Evolutionary conservation across 208 protist species (phyloP).

Genomic region (Acanthamoeba sp.): DNA sequence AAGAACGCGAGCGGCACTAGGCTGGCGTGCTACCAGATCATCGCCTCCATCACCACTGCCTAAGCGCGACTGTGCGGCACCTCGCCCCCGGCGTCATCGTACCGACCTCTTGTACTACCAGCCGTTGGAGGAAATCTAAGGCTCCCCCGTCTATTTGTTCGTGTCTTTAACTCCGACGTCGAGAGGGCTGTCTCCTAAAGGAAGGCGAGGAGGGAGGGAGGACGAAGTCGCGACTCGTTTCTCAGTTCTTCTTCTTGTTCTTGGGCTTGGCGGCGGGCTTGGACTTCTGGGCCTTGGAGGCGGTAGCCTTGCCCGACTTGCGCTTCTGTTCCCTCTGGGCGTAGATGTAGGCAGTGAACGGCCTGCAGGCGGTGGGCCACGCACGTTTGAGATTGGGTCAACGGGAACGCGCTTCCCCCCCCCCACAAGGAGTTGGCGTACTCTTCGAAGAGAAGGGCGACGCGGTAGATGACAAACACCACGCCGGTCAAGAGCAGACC

Average conservation of each 20-base stretch:
- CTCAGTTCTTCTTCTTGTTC: slow-evolving; percentile 60
- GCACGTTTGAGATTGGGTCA: too few relatives aligned
- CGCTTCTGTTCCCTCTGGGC: slow-evolving; percentile 68
- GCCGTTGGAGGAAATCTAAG: too few relatives aligned
- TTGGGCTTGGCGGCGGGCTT: not conserved
- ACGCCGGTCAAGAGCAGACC: slow-evolving; percentile 90
- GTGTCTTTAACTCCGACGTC: too few relatives aligned
- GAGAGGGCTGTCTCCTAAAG: too few relatives aligned
- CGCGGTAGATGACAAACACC: slow-evolving; percentile 92
- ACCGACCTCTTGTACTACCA: not conserved
- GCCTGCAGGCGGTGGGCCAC: too few relatives aligned
- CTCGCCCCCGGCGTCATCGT: not conserved
- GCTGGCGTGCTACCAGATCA: slow-evolving; percentile 61
- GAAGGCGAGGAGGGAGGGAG: too few relatives aligned
- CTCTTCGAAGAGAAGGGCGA: slow-evolving; percentile 92
- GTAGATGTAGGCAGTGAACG: slow-evolving; percentile 95
- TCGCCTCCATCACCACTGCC: slow-evolving; percentile 67
- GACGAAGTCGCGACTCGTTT: too few relatives aligned
- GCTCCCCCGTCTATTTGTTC: too few relatives aligned
- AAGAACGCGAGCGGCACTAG: slow-evolving; percentile 40
- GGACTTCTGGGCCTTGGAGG: not conserved
- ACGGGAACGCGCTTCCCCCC: too few relatives aligned
- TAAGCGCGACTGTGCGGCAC: not conserved
- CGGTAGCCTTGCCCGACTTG: slow-evolving; percentile 9
- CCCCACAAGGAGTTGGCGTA: too few relatives aligned